Base-by-base conservation (phyloP, 495 filamentous ascomycete genomes). In the Xylaria bambusicola region DNA sequence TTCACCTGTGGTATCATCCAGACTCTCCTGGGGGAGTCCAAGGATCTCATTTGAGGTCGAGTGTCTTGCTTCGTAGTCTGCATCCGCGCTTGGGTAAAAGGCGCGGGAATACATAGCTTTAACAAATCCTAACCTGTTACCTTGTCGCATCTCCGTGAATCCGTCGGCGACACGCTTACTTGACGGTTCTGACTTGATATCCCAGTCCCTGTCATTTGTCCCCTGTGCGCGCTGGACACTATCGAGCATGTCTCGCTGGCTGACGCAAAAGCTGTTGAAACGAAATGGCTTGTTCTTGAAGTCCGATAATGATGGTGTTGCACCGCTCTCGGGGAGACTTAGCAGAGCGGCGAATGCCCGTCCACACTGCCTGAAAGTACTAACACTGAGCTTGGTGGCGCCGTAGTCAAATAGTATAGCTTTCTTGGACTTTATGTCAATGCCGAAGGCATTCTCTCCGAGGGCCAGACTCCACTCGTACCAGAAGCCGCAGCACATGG, bases 1-100 rank as follows among this genome's bases (percentile, higher is more conserved):
- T 10, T 42, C 56, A 62, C 66, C 71, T 0, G 80, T 83, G 5
- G 57, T 61, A 52, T 80, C 79, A 65, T 84, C 81, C 52, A 86
- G 52, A 64, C 82, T 73, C 66, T 86, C 83, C 58, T 69, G 68
- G 13, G 77, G 73, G 47, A 86, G 61, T 0, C 76, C 81, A 36
- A 86, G 67, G 53, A 73, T 26, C 6, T 67, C 69, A 62, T 86
- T 86, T 6, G 65, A 63, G 56, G 77, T 50, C 0, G 71, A 71
- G 1, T 59, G 62, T 45, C 63, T 75, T 10, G 36, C 48, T 45
- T 73, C 69, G 54, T 63, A 72, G 45, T 82, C 63, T 0, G 74
- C 78, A 45, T 57, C 54, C 1, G 69, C 77, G 44, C 79, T 75
- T 20, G 71, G 72, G 50, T 61, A 82, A 47, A 84, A 85, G 2